phyloP scores from a whole-genome alignment of 1,139 yeast species.

The Sugiyamaella novakii region DNA sequence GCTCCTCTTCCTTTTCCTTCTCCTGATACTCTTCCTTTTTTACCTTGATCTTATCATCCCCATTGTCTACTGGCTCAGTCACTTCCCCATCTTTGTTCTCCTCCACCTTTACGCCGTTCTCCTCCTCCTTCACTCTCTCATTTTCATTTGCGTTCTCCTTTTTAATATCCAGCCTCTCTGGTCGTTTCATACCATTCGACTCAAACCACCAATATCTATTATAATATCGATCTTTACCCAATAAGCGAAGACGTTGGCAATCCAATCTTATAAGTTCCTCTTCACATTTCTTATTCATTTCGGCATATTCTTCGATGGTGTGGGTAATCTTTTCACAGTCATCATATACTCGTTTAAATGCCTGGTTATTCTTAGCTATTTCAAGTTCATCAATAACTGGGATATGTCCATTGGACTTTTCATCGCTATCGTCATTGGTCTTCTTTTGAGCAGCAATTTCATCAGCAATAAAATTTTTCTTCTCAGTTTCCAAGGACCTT shows the following conservation, averaged over 20 bases:
- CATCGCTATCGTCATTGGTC: slow-evolving; percentile 11
- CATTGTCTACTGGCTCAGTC: slow-evolving; percentile 15
- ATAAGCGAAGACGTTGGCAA: slow-evolving; percentile 70
- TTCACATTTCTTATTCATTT: slow-evolving; percentile 42
- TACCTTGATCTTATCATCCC: slow-evolving; percentile 18
- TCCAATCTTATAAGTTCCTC: slow-evolving; percentile 49
- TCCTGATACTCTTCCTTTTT: slow-evolving; percentile 38
- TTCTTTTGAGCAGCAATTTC: slow-evolving; percentile 20
- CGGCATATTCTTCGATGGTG: slow-evolving; percentile 28
- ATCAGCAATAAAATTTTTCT: slow-evolving; percentile 46
- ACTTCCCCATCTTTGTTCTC: slow-evolving; percentile 11
- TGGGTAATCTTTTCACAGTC: slow-evolving; percentile 19
- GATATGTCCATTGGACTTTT: slow-evolving; percentile 12
- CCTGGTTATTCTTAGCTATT: slow-evolving; percentile 50
- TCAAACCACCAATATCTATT: slow-evolving; percentile 98
- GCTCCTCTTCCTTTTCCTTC: slow-evolving; percentile 29
- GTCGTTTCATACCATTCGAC: slow-evolving; percentile 72
- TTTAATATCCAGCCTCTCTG: slow-evolving; percentile 46
- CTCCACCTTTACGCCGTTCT: slow-evolving; percentile 12
- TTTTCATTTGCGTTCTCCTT: slow-evolving; percentile 40
- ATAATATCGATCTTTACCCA: slow-evolving; percentile 82
- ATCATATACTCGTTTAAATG: slow-evolving; percentile 52
- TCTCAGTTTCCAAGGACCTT: slow-evolving; percentile 44
- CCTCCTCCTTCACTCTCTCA: slow-evolving; percentile 37
- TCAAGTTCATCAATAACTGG: slow-evolving; percentile 54